Conservation (phyloP, 2,329 filamentous ascomycete species). For the Colletotrichum sp. region DNA sequence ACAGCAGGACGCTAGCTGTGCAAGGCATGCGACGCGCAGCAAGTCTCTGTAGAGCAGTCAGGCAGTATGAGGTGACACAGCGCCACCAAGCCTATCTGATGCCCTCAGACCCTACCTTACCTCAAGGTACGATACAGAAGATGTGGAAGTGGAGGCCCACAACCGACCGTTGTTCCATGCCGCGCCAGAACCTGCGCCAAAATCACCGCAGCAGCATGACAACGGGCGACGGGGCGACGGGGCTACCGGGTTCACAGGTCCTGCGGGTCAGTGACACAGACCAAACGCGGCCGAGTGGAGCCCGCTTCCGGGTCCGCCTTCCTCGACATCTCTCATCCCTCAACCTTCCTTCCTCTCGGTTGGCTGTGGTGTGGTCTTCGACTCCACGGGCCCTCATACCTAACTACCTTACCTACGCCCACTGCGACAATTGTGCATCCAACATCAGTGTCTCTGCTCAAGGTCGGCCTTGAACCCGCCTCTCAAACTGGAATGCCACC, state of each 20-base stretch:
- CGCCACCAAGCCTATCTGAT: not conserved
- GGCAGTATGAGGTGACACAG: not conserved
- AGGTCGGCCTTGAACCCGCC: not conserved
- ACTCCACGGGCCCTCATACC: not conserved
- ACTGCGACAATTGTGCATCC: not conserved
- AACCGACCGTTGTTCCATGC: not conserved
- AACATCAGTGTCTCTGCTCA: not conserved
- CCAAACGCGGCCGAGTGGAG: not conserved
- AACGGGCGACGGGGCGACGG: not conserved
- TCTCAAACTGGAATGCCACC: not conserved
- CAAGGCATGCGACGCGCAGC: not conserved
- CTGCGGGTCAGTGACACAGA: not conserved
- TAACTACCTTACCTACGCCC: not conserved
- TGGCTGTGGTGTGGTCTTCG: not conserved
- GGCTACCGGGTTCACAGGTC: not conserved
- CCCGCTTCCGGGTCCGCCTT: not conserved
- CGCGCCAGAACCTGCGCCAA: not conserved
- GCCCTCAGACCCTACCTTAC: not conserved
- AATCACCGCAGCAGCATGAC: not conserved
- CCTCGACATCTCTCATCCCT: not conserved
- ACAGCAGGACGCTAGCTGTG: not conserved
- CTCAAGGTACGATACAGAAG: not conserved
- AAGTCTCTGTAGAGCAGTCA: not conserved
- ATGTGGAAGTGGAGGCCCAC: not conserved
- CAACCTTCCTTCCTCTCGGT: not conserved